phyloP scores from a whole-genome alignment of 371 early-diverging fungal species.

The Smittium culicis region DNA sequence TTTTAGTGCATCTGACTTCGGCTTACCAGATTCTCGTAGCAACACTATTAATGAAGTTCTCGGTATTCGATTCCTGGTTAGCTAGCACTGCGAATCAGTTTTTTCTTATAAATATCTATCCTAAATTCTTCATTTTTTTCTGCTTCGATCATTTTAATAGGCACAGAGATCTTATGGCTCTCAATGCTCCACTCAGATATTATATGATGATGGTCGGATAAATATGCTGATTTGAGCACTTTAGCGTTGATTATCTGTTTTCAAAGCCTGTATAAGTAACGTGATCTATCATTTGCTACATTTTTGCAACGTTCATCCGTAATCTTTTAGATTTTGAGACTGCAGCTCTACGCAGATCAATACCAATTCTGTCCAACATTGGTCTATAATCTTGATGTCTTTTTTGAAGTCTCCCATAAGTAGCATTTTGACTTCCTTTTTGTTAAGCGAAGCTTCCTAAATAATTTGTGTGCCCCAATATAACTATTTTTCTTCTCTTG shows the following conservation, averaged over 20 bases:
- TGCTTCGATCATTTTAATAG: background rate
- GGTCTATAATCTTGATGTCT: no score
- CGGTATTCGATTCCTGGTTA: no score
- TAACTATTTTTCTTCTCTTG: no score
- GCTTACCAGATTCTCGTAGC: background rate
- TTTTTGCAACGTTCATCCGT: background rate
- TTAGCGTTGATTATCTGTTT: background rate
- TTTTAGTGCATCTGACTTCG: no score
- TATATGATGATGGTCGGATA: background rate
- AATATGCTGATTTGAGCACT: background rate
- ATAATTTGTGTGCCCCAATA: no score
- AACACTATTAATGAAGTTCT: background rate
- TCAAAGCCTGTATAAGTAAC: background rate
- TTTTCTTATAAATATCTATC: background rate
- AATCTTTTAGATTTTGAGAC: no score
- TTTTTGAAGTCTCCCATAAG: no score
- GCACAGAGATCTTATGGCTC: background rate
- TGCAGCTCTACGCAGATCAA: no score
- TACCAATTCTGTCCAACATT: no score
- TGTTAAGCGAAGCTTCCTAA: no score
- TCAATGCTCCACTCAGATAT: background rate
- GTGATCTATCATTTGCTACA: background rate
- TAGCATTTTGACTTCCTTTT: no score
- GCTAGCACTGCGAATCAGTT: background rate
- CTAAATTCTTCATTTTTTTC: background rate